Base-by-base conservation (phyloP, 176 grass and related monocot species). In the Metroxylon sagu region DNA sequence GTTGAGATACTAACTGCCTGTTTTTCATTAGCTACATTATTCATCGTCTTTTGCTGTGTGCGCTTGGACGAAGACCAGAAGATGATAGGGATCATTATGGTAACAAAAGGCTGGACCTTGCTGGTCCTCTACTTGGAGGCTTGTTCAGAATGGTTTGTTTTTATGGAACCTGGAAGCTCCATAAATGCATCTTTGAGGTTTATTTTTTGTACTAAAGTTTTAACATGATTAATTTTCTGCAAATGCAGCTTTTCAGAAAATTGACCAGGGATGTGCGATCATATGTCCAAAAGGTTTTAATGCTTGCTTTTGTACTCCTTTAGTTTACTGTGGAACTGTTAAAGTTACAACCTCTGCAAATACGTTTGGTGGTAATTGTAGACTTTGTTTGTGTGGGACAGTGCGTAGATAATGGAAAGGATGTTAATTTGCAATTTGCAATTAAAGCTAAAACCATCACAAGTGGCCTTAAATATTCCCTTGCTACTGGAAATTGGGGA, bases 31-130 rank as follows among this genome's bases (percentile, higher is more conserved):
- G 93, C n/a, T 98, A 98, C 61, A 98, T 98, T 72, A 92, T 98
- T 85, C 93, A 98, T 63, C 93, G 93, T 53, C 76, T 98, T 16
- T 65, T 98, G 81, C 75, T 98, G 78, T 92, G 88, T 14, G 93
- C 93, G 35, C 79, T 98, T 77, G 88, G 93, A 71, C 88, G 93
- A 76, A 88, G 87, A 75, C 87, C 84, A 56, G 93, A 92, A 76
- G 93, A 98, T 80, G 93, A 98, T 69, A 74, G 84, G 67, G 93
- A 98, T 68, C 93, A 98, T 88, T 98, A 98, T 71, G 93, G 88
- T 50, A 98, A 98, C 76, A 98, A 98, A 89, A 98, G 93, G 53
- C 79, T 98, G 10, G 88, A 98, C 69, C 93, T 98, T 92, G 84
- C 93, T 80, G 93, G 93, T 80, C 93, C 93, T 57, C 71, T 98